Evolutionary conservation across 176 grass and related monocot species (phyloP).

Genomic region (Oryza meyeriana): DNA sequence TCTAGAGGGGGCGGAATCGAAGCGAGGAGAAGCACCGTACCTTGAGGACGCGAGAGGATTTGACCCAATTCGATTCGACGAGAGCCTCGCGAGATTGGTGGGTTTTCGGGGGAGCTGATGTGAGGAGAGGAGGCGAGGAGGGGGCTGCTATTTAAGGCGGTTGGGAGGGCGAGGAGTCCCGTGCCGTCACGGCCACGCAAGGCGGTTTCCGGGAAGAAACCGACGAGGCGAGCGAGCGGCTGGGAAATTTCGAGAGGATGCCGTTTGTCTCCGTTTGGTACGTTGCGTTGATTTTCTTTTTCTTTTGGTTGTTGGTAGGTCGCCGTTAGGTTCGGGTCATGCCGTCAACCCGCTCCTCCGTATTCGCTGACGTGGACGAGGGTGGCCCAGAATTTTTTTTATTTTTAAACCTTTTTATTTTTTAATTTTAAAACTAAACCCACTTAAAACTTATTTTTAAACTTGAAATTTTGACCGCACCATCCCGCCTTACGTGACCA

Average conservation of each 20-base stretch:
- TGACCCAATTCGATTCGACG: neutral
- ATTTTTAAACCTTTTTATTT: no score
- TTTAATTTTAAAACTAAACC: no score
- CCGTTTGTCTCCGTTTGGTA: neutral
- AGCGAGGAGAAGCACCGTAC: neutral
- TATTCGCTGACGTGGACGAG: neutral
- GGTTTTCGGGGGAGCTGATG: neutral
- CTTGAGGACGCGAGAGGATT: conserved; percentile 1
- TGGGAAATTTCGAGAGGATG: neutral
- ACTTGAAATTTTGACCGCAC: no score
- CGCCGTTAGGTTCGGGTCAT: neutral
- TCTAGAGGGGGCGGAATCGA: neutral
- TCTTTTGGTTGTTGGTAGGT: neutral
- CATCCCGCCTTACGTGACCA: no score
- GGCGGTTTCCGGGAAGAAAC: neutral
- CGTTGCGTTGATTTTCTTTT: neutral
- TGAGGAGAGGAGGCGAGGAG: neutral
- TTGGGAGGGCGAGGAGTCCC: neutral
- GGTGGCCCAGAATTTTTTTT: neutral
- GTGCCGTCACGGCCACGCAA: conserved; percentile 34
- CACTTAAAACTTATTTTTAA: no score
- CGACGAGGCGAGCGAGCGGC: neutral
- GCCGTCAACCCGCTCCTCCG: neutral
- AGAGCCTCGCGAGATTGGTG: neutral
- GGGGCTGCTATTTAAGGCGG: conserved; percentile 10